Evolutionary conservation across 2,329 filamentous ascomycete species (phyloP).

Genomic region (Colletotrichum tropicale): DNA sequence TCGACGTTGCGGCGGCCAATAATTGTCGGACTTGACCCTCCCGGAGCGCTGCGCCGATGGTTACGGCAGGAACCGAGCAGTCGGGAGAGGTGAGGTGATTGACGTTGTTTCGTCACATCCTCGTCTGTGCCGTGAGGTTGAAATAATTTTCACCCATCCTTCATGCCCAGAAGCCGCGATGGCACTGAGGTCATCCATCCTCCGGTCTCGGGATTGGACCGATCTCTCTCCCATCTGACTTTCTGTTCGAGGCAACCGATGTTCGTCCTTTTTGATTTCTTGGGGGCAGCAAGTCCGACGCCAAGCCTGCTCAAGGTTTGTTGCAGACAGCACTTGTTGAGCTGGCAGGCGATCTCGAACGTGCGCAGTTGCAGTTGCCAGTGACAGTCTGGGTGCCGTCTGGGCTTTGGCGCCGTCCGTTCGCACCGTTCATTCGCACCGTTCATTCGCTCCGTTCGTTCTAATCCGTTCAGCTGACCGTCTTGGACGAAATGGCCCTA

Average conservation of each 20-base stretch:
- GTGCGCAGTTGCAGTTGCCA: not conserved
- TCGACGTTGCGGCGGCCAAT: not conserved
- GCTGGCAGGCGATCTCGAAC: slow-evolving; percentile 4
- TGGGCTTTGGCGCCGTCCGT: not conserved
- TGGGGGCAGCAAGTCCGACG: not conserved
- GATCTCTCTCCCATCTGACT: not conserved
- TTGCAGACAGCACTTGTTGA: not conserved
- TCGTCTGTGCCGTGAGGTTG: not conserved
- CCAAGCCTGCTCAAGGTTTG: not conserved
- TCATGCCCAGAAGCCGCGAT: slow-evolving; percentile 6
- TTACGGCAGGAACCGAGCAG: slow-evolving; percentile 14
- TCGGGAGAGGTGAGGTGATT: slow-evolving; percentile 5
- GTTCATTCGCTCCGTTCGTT: not conserved
- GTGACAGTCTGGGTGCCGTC: not conserved
- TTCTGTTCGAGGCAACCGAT: not conserved
- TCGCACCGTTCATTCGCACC: not conserved
- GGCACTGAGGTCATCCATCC: slow-evolving; percentile 2
- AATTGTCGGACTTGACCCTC: not conserved
- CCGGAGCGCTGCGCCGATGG: not conserved
- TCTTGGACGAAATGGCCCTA: not conserved
- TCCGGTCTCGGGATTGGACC: not conserved
- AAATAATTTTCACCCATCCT: slow-evolving; percentile 1
- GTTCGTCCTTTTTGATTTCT: slow-evolving; percentile 1
- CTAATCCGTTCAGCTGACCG: slow-evolving; percentile 2
- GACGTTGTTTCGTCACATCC: slow-evolving; percentile 13